Evolutionary conservation across 75 land plant genomes (phyloP), one percentile per base, ranked within the genome.

Genomic region (Pinus taeda): DNA sequence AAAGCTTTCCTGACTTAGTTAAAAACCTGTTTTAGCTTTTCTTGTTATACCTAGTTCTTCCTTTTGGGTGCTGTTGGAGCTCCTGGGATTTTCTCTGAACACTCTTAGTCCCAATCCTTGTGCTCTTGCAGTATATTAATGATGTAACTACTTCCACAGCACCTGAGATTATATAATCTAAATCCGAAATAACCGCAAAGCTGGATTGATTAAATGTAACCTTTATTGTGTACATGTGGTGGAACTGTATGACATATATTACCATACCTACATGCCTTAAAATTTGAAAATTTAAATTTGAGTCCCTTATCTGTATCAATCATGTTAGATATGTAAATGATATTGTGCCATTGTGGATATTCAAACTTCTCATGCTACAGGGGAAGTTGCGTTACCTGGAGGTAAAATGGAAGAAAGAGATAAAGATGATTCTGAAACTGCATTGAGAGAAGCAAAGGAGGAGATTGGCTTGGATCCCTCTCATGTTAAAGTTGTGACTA

Each of bases 381-480:
- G 98, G 11, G 99, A 97, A 79, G 95, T 97, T 74, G 74, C 99
- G 45, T 77, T 97, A 78, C 99, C 99, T 8, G 99, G 99, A 13
- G 99, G 99, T 13, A 97, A 92, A 71, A 76, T 80, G 71, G 99
- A 97, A 60, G 93, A 94, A 78, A 90, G 85, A 8, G 99, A 95
- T 78, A 85, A 57, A n/a, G 91, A 92, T 80, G 95, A 90, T 45
- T 64, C 55, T 36, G 92, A 81, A 15, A 97, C 99, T 39, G 99
- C 99, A 18, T 67, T 87, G 66, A 86, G 99, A 75, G 99, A 97
- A 69, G 99, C 99, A 0, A 83, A 86, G 37, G 99, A 97, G 78
- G 99, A 94, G 83, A 97, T 97, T 60, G 99, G 99, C 13, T 87
- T 97, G 77, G 92, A 97, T 42, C 92, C 98, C 61, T 81, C 93